Conservation (phyloP, 352 stramenopile genomes). For the Blastocystis sp. region DNA sequence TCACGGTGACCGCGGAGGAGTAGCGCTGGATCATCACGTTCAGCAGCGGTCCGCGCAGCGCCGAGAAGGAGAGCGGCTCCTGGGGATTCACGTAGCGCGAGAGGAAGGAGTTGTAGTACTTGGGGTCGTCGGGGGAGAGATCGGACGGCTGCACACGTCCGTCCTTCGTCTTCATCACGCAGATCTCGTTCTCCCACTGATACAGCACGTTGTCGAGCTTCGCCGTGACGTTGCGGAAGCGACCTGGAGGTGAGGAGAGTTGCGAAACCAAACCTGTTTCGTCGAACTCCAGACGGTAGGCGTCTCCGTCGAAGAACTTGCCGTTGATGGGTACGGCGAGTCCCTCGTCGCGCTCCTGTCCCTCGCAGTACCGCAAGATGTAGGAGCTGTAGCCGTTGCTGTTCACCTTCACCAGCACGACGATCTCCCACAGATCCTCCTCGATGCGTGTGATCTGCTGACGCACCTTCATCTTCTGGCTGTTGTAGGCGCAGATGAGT, state of each 20-base stretch:
- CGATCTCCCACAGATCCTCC: not conserved
- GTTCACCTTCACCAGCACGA: not conserved
- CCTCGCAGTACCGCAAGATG: slow-evolving; percentile 34
- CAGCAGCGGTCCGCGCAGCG: not conserved
- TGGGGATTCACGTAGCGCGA: not conserved
- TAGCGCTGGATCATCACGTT: slow-evolving; percentile 35
- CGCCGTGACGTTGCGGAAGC: not conserved
- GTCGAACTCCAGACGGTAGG: slow-evolving; percentile 25
- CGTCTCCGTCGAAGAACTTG: slow-evolving; percentile 3
- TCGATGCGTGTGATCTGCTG: slow-evolving; percentile 36
- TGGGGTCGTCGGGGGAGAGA: not conserved
- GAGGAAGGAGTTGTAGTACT: slow-evolving; percentile 10
- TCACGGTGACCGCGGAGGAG: not conserved
- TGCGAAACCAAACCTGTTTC: not conserved
- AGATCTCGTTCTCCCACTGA: not conserved
- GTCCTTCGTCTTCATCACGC: not conserved
- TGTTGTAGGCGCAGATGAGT: slow-evolving; percentile 19
- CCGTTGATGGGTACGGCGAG: not conserved
- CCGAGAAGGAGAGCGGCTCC: not conserved
- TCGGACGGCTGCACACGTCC: not conserved
- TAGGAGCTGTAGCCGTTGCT: slow-evolving; percentile 9
- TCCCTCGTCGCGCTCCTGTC: not conserved
- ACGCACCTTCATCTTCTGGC: slow-evolving; percentile 1
- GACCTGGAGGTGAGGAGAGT: not conserved
- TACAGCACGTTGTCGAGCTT: not conserved